Evolutionary conservation across 129 eudicot species (phyloP), one percentile per base, ranked within the genome.

Genomic region (Centaurea solstitialis): DNA sequence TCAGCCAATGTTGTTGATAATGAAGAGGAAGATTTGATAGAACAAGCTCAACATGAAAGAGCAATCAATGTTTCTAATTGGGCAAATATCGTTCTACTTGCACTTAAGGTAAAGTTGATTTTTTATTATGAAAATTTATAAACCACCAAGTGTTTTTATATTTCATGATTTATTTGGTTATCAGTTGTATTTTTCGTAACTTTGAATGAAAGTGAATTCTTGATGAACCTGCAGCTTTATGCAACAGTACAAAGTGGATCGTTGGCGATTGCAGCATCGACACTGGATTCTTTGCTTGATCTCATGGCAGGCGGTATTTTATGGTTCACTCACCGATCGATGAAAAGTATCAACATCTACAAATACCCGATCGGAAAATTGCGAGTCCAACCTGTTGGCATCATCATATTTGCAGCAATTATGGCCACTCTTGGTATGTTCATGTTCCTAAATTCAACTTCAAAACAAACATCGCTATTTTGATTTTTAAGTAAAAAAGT

Each of bases 361-460:
- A 85, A 91, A 71, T 91, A 91, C 78, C 92, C 96, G 0, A 91
- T 91, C 43, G 96, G 96, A 22, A 91, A 91, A 83, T 35, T 91
- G 76, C 77, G 96, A 68, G 92, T 91, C 43, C 96, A 91, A 41
- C 96, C 96, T 6, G 96, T 91, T 26, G 96, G 96, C 26, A 91
- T 91, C 33, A 86, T 91, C 61, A 91, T 91, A 70, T 91, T 91
- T 75, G 96, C 96, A 12, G 96, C 96, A 61, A 81, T 91, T 53
- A 91, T 91, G 96, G 92, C 96, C 75, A 91, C 96, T 86, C 96
- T 91, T 57, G 96, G 96, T 90, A 78, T 15, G 79, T 53, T 72
- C 18, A 30, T 26, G 7, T 77, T 30, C 35, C n/a, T 76, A 15
- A 73, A 4, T 10, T 72, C 9, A 72, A 72, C 72, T 37, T 22